Base-by-base conservation (phyloP, 192 early-diverging fungal genomes). In the Lobosporangium transversale region DNA sequence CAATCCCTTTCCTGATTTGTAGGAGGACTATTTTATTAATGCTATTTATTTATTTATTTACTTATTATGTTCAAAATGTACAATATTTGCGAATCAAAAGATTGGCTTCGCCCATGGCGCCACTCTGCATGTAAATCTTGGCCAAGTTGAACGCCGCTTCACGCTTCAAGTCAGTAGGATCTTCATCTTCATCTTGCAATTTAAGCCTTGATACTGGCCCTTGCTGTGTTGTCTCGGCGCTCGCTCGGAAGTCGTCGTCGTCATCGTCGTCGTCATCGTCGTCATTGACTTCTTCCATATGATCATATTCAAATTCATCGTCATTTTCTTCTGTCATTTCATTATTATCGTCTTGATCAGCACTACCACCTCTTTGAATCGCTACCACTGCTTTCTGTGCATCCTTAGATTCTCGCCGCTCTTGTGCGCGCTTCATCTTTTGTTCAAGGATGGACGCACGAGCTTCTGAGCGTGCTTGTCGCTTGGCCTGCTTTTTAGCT, bases 61-160 rank as follows among this genome's bases (percentile, higher is more conserved):
- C n/a, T n/a, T n/a, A n/a, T n/a, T n/a, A n/a, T n/a, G n/a, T 40
- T 52, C 60, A 92, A 49, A 98, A 81, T 12, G 89, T 88, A 70
- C 94, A 94, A 78, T 94, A 91, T 70, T 92, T 85, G 26, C 62
- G 68, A 63, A 97, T 82, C 30, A 98, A 37, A 1, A 84, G 75
- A 54, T 91, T 83, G 1, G 96, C 93, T 58, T 94, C 80, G 14
- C 79, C 85, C 53, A 83, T 62, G 8, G 92, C 87, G 3, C 96
- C 96, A 36, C 86, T 92, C 27, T 80, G 59, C 29, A 91, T 63
- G 58, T 95, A 96, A 23, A 99, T 93, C 32, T 86, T 65, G 42
- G 91, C 86, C 56, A 98, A 78, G 62, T 99, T 99, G 78, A 96
- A 98, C 24, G 96, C 97, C 0, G 93, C 92, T 68, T 98, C 97